These are phyloP conservation scores for Trichoderma semiorbis DNA, from an alignment of 2,329 filamentous ascomycete genomes.

Conservation along the genomic window DNA sequence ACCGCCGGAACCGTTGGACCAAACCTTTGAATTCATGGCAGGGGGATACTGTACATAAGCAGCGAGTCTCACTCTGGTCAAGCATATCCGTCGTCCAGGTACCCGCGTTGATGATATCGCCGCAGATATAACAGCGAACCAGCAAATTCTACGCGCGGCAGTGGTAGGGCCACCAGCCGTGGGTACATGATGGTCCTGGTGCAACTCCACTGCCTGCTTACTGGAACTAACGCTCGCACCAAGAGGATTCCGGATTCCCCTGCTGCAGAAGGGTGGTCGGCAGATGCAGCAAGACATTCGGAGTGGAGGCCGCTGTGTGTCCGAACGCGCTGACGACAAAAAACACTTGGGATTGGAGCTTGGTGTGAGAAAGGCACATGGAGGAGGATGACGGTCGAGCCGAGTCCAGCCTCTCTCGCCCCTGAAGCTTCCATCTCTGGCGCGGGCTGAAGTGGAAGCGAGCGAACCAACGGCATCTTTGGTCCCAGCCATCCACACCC, in stretches of 20 bases:
- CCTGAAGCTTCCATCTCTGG: constrained; percentile 6
- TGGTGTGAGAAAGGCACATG: background rate
- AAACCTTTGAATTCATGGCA: background rate
- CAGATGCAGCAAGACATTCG: constrained; percentile 15
- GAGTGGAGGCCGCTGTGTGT: constrained; percentile 7
- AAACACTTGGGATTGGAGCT: background rate
- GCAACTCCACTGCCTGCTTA: constrained; percentile 10
- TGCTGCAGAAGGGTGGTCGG: constrained; percentile 9
- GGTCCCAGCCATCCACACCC: constrained; percentile 11
- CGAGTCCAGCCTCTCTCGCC: constrained; percentile 18
- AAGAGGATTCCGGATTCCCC: constrained; percentile 4
- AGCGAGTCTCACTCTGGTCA: constrained; percentile 3
- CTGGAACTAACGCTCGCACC: background rate
- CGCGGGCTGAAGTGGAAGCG: constrained; percentile 15
- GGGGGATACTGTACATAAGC: background rate
- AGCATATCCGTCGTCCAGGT: background rate
- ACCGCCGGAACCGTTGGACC: background rate
- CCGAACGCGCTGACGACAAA: constrained; percentile 6
- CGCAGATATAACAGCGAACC: background rate
- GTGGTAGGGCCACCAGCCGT: background rate
- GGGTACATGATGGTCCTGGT: background rate
- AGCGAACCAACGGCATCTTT: constrained; percentile 7
- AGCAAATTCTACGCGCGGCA: background rate
- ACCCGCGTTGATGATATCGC: background rate
- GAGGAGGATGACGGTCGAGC: constrained; percentile 7